phyloP scores from a whole-genome alignment of 495 filamentous ascomycete genomes.

The Pyrenula aspistea region DNA sequence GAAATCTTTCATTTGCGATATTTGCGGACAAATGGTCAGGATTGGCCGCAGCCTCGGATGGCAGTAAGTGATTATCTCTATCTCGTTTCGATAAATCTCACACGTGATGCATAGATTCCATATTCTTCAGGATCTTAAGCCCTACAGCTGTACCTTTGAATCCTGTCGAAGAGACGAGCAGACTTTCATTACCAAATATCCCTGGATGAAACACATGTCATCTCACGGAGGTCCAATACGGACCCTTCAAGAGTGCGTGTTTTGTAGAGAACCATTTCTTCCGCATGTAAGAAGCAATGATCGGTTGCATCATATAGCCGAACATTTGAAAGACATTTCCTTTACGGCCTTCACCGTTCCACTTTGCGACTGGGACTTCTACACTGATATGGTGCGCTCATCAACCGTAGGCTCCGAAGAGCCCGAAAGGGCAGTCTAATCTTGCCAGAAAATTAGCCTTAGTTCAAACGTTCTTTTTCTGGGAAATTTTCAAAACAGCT shows the following conservation, averaged over 20 bases:
- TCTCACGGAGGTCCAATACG: too few relatives aligned
- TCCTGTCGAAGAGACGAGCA: constrained; percentile 7
- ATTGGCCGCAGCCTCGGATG: neutral
- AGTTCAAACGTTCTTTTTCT: too few relatives aligned
- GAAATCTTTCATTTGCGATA: neutral
- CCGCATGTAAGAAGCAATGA: too few relatives aligned
- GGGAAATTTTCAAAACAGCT: too few relatives aligned
- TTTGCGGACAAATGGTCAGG: neutral
- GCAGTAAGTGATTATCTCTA: neutral
- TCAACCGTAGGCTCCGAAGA: neutral
- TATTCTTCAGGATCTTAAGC: constrained; percentile 18
- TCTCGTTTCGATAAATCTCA: too few relatives aligned
- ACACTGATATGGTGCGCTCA: neutral
- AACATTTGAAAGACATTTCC: neutral
- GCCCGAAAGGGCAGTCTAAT: too few relatives aligned
- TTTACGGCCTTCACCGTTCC: neutral
- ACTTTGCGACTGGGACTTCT: neutral
- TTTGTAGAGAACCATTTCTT: too few relatives aligned
- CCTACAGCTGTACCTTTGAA: constrained; percentile 13
- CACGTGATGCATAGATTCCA: too few relatives aligned
- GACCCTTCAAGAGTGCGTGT: too few relatives aligned
- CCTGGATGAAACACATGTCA: too few relatives aligned
- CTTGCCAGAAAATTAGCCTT: too few relatives aligned
- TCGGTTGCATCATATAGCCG: neutral
- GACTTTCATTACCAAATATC: too few relatives aligned